A percentile compares a stretch with the other conserved stretches of the same genome.
Evolutionary conservation across 2,329 filamentous ascomycete genomes (phyloP).

Genomic region (Pezicula carpinea): DNA sequence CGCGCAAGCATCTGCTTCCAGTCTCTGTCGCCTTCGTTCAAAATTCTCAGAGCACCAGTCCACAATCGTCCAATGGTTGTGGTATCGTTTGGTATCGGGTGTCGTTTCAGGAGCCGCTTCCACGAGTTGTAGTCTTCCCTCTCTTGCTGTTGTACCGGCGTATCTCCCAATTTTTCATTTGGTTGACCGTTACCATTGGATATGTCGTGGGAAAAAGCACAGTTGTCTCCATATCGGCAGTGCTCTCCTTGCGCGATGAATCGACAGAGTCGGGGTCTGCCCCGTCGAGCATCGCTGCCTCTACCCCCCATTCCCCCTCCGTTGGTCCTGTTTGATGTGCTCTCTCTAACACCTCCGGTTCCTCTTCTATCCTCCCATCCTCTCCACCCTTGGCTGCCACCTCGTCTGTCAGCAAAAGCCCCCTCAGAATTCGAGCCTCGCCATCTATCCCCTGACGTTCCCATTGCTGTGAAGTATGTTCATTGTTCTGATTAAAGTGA

Average conservation of each 20-base stretch:
- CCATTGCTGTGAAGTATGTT: background rate
- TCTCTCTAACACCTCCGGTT: conserved; percentile 3
- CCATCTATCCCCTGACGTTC: conserved; percentile 8
- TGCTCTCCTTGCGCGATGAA: conserved; percentile 4
- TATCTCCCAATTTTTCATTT: conserved; percentile 8
- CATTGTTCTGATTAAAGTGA: too few species aligned
- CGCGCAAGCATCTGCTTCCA: conserved; percentile 11
- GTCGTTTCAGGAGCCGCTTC: conserved; percentile 12
- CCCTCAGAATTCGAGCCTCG: conserved; percentile 9
- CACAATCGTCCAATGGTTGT: conserved; percentile 9
- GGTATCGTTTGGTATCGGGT: conserved; percentile 7
- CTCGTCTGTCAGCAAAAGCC: conserved; percentile 5
- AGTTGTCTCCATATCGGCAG: conserved; percentile 5
- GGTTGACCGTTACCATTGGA: conserved; percentile 2
- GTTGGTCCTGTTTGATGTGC: background rate
- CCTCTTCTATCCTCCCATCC: conserved; percentile 4
- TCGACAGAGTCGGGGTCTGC: conserved; percentile 5
- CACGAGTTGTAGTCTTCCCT: conserved; percentile 11
- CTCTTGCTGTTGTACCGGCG: conserved; percentile 6
- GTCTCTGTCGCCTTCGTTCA: conserved; percentile 10
- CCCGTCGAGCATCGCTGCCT: background rate
- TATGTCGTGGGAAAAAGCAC: conserved; percentile 9
- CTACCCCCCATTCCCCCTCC: conserved; percentile 1
- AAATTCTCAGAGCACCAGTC: conserved; percentile 10
- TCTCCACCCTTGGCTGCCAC: conserved; percentile 2